phyloP scores from a whole-genome alignment of 163 green algal genomes.

The Chlamydomonas reinhardtii region DNA sequence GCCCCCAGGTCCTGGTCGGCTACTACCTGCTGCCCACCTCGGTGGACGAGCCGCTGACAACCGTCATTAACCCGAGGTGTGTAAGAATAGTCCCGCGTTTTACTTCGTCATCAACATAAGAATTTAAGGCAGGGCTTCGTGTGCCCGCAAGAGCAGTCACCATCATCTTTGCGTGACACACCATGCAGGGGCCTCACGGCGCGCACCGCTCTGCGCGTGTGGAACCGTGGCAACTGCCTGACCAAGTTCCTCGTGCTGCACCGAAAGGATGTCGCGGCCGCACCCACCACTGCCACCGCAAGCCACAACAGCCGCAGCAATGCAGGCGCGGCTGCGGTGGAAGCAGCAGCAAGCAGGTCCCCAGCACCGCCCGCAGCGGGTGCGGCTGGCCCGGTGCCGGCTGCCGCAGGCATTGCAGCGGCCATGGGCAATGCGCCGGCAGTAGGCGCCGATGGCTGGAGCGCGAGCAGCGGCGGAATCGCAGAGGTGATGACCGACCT shows the following conservation, averaged over 20 bases:
- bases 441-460: too few species aligned
- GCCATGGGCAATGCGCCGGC: neutral
- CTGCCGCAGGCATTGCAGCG: neutral
- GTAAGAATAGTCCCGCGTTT: too few species aligned
- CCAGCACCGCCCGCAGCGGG: neutral
- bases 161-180: too few species aligned
- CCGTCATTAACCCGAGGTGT: conserved; percentile 65
- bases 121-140: too few species aligned
- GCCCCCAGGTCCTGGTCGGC: conserved; percentile 60
- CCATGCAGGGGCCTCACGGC: conserved; percentile 43
- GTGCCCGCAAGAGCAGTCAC: too few species aligned
- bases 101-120: too few species aligned
- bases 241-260: conserved; percentile 65
- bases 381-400: neutral
- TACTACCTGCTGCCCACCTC: conserved; percentile 70
- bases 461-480: neutral
- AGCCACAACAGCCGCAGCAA: neutral
- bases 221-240: conserved; percentile 9
- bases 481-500: neutral
- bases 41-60: conserved; percentile 64
- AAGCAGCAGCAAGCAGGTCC: too few species aligned
- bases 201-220: conserved; percentile 24
- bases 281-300: neutral
- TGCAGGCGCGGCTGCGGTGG: neutral
- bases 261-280: neutral